Conservation (phyloP, 1,284 basidiomycete genomes). For the Porogramme epimiltina region DNA sequence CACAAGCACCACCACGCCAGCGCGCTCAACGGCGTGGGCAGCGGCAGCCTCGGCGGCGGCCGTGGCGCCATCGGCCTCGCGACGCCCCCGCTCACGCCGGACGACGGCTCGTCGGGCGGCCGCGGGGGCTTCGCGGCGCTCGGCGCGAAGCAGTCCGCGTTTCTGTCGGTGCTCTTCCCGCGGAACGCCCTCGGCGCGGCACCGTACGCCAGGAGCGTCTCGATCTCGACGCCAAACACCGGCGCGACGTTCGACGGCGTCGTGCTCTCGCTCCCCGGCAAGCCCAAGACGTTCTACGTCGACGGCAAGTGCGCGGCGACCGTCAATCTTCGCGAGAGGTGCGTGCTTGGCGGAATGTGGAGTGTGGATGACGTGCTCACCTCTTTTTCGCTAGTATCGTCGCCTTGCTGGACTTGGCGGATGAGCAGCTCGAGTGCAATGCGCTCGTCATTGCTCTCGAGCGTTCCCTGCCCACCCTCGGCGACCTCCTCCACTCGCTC, state of each 20-base stretch:
- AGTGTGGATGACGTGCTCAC: background rate
- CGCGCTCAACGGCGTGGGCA: background rate
- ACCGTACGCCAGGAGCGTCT: constrained; percentile 70
- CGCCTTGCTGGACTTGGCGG: constrained; percentile 79
- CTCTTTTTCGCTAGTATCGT: constrained; percentile 59
- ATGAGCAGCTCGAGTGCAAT: constrained; percentile 73
- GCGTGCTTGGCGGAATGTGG: constrained; percentile 16
- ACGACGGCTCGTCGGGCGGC: constrained; percentile 34
- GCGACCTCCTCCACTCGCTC: constrained; percentile 72
- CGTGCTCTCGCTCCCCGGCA: constrained; percentile 71
- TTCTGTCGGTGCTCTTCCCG: constrained; percentile 77
- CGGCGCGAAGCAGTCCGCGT: constrained; percentile 51
- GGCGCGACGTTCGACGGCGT: constrained; percentile 73
- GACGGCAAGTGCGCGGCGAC: constrained; percentile 78
- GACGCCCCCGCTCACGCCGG: constrained; percentile 70
- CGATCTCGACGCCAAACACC: constrained; percentile 67
- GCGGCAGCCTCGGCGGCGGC: constrained; percentile 25
- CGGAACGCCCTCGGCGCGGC: constrained; percentile 64
- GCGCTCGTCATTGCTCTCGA: constrained; percentile 78
- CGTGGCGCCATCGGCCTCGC: constrained; percentile 39
- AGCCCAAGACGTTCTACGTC: constrained; percentile 74
- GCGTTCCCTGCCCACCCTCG: constrained; percentile 56
- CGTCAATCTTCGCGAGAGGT: constrained; percentile 82
- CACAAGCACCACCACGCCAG: constrained; percentile 7
- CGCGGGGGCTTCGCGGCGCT: constrained; percentile 32